Conservation (phyloP, 371 early-diverging fungal species). For the Mucor racemosus region DNA sequence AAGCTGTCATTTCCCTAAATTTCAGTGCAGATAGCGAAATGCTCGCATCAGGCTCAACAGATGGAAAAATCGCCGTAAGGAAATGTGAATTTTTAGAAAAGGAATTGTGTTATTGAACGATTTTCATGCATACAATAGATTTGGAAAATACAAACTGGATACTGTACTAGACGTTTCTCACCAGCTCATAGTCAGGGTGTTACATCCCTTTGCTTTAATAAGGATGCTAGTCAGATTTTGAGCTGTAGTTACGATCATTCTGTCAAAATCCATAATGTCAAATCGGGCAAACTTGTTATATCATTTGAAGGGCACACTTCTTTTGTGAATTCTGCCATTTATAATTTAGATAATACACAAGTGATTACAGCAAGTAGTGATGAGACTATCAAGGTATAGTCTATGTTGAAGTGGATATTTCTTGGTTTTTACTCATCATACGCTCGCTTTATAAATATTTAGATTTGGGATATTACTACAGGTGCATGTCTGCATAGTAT, state of each 20-base stretch:
- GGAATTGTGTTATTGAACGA: slow-evolving; percentile 17
- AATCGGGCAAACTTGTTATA: slow-evolving; percentile 86
- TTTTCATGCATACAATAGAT: slow-evolving; percentile 30
- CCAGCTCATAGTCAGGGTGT: slow-evolving; percentile 91
- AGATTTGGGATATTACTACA: slow-evolving; percentile 82
- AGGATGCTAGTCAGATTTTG: slow-evolving; percentile 79
- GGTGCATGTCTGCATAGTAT: slow-evolving; percentile 51
- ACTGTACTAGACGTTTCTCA: slow-evolving; percentile 71
- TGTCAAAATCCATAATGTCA: slow-evolving; percentile 85
- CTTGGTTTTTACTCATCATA: background rate
- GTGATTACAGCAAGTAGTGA: slow-evolving; percentile 87
- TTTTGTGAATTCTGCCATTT: slow-evolving; percentile 83
- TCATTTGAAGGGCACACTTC: slow-evolving; percentile 93
- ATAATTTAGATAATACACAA: slow-evolving; percentile 65
- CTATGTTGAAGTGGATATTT: background rate
- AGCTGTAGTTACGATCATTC: slow-evolving; percentile 85
- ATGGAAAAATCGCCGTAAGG: slow-evolving; percentile 82
- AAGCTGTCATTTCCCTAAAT: slow-evolving; percentile 77
- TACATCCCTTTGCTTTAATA: slow-evolving; percentile 77
- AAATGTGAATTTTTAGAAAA: background rate
- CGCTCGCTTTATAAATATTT: background rate
- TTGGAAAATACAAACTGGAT: slow-evolving; percentile 85
- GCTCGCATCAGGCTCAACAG: slow-evolving; percentile 85
- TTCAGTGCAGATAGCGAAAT: slow-evolving; percentile 82
- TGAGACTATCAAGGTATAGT: slow-evolving; percentile 79